These are phyloP conservation scores for Brassica cretica DNA, from an alignment of 345 rosid species.

Conservation along the genomic window DNA sequence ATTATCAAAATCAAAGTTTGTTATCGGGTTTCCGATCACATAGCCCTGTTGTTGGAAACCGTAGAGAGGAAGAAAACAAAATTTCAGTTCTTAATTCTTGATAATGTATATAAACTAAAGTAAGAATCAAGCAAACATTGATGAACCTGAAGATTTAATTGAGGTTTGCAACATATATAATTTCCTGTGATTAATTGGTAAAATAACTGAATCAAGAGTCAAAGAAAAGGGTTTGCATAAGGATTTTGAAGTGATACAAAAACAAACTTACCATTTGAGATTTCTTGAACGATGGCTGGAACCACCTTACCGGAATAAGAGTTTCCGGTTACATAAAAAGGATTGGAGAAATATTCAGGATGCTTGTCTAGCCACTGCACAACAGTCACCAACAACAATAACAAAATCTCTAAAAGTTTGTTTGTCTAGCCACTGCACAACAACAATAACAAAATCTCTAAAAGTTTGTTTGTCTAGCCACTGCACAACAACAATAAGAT, in stretches of 20 bases:
- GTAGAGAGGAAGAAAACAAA: neutral
- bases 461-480: too few relatives aligned
- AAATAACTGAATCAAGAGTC: conserved; percentile 3
- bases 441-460: neutral
- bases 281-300: conserved; percentile 27
- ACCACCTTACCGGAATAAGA: conserved; percentile 27
- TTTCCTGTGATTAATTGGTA: conserved; percentile 49
- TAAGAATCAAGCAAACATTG: conserved; percentile 3
- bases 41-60: conserved; percentile 51
- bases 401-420: neutral
- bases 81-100: neutral
- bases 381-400: conserved; percentile 13
- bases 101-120: neutral
- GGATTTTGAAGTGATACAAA: neutral
- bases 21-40: conserved; percentile 56
- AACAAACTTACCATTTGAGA: conserved; percentile 12
- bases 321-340: conserved; percentile 23
- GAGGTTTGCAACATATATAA: conserved; percentile 43
- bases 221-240: neutral
- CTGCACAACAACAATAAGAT: neutral
- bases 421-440: too few relatives aligned
- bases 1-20: conserved; percentile 31
- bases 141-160: conserved; percentile 58
- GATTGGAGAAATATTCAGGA: conserved; percentile 24
- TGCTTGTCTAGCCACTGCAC: conserved; percentile 31